Base-by-base conservation (phyloP, 352 stramenopile genomes). In the Globisporangium nunn region DNA sequence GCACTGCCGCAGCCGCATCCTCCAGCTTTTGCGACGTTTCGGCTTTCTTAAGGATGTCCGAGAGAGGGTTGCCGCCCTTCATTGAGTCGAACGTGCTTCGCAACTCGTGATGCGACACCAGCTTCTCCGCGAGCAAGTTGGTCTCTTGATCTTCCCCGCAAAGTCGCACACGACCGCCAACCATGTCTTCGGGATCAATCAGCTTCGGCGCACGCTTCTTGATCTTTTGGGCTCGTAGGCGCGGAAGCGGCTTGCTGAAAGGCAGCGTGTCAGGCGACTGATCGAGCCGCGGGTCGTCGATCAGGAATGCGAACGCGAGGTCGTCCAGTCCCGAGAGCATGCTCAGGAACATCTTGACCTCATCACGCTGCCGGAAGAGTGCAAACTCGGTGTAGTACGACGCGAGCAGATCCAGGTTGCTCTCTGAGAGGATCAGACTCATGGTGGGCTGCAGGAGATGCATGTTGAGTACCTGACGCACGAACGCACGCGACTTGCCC, bases 181-280 rank as follows among this genome's bases (percentile, higher is more conserved):
- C 77, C 84, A 91, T 93, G 64, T 91, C 84, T 48, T 93, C 79
- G 0, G 84, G 80, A 45, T 91, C 79, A 51, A 93, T 93, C 49
- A 91, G 74, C 59, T 83, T 85, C 3, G 80, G 81, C 15, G 77
- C 74, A 23, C 69, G 56, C 50, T 74, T 78, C 57, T 68, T 76
- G 45, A 74, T 71, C 56, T 85, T 88, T 31, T 70, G 72, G 0
- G 72, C 63, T 46, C 64, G 68, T 30, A 66, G 71, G 28, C 71
- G 75, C 31, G 81, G 81, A 5, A 88, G 64, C 3, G 78, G 78
- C 18, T 72, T 81, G 46, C 71, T 76, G 61, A 93, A 93, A n/a
- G 83, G 83, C 54, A 91, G 65, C 39, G 80, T 74, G 31, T 91
- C 79, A 0, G 81, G 79, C 17, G 66, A 58, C 12, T 72, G 54